These are phyloP conservation scores for Oryza australiensis DNA, from an alignment of 176 grass and related monocot species.

Conservation along the genomic window DNA sequence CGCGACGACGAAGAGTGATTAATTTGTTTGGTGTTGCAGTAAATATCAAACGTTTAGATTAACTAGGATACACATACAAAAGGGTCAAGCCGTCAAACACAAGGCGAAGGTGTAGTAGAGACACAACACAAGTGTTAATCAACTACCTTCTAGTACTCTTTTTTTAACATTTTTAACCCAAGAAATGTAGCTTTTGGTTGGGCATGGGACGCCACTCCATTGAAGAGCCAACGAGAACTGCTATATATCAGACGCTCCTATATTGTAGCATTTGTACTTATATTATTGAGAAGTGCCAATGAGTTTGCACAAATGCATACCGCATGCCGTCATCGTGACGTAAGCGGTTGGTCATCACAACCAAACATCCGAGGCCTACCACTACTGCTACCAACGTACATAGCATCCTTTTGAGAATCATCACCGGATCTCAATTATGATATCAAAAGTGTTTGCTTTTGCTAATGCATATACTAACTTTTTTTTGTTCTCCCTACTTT, in stretches of 20 bases:
- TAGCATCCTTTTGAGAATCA: slow-evolving; percentile 26
- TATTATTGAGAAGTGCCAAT: neutral
- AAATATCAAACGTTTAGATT: neutral
- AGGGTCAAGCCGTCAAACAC: neutral
- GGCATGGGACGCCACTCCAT: neutral
- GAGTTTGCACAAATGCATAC: neutral
- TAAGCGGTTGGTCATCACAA: slow-evolving; percentile 31
- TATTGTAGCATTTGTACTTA: neutral
- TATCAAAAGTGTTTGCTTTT: slow-evolving; percentile 41
- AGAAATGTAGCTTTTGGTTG: neutral
- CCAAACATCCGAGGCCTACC: slow-evolving; percentile 31
- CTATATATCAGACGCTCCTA: neutral
- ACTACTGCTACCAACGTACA: slow-evolving; percentile 17
- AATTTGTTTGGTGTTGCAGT: neutral
- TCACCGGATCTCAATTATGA: slow-evolving; percentile 37
- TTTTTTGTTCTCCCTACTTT: neutral
- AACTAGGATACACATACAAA: slow-evolving; percentile 23
- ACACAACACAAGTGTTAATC: neutral
- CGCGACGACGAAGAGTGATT: neutral
- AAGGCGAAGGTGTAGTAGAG: neutral
- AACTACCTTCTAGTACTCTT: neutral
- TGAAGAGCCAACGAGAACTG: slow-evolving; percentile 18
- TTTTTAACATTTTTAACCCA: slow-evolving; percentile 16
- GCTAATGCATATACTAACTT: slow-evolving; percentile 49
- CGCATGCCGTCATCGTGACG: slow-evolving; percentile 4